Evolutionary conservation across 345 rosid species (phyloP).

Genomic region (Brassica rapa): DNA sequence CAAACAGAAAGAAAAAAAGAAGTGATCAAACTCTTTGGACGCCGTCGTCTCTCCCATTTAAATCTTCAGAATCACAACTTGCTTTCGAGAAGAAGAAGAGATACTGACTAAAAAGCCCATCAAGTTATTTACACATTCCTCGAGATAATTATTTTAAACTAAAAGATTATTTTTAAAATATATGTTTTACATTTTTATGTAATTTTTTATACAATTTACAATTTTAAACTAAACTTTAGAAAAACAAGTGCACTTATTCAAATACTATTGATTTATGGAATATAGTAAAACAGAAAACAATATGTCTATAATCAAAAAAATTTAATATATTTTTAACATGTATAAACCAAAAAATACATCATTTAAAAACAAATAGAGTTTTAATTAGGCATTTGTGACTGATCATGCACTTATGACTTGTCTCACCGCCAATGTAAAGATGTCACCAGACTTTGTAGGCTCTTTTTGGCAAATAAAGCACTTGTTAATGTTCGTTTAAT

Average conservation of each 20-base stretch:
- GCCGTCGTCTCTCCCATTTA: constrained; percentile 9
- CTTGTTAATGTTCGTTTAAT: constrained; percentile 16
- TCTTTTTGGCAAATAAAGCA: constrained; percentile 7
- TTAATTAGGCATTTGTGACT: constrained; percentile 12
- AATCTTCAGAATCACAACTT: neutral
- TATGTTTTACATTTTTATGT: too few relatives aligned
- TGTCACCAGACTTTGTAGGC: constrained; percentile 28
- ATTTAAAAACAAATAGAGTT: neutral
- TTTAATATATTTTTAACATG: too few relatives aligned
- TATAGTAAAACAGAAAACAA: too few relatives aligned
- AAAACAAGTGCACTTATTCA: too few relatives aligned
- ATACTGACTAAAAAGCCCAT: neutral
- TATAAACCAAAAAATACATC: neutral
- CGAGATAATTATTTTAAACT: too few relatives aligned
- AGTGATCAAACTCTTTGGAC: constrained; percentile 25
- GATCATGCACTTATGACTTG: constrained; percentile 6
- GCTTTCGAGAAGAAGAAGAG: neutral
- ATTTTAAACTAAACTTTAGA: too few relatives aligned
- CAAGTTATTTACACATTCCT: too few relatives aligned
- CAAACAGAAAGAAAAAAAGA: neutral
- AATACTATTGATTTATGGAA: neutral
- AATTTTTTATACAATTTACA: too few relatives aligned
- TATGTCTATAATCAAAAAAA: too few relatives aligned
- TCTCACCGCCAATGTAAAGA: constrained; percentile 26
- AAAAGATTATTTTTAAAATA: too few relatives aligned